Evolutionary conservation across 1,284 basidiomycete genomes (phyloP), one percentile per base, ranked within the genome.

Genomic region (Microbotryum scabiosae): DNA sequence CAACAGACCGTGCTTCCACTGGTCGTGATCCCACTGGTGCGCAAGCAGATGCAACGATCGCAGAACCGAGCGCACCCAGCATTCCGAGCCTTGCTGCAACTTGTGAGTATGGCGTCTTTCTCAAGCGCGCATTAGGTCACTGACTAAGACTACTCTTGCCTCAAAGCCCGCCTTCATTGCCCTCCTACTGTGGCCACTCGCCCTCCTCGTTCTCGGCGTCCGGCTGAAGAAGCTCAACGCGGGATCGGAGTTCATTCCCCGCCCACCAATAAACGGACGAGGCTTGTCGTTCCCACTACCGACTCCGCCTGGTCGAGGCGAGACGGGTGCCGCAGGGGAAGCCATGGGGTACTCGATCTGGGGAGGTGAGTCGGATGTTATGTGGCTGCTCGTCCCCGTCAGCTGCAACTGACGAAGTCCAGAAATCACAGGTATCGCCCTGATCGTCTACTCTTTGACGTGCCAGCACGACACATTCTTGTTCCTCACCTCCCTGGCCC

Each of bases 141-240:
- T 41, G 14, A 41, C 36, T 18, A 41, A 62, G 18, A 63, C 65
- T 1, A 5, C 63, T 71, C 36, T 55, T 71, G 28, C 30, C 25
- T 59, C 61, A 12, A 49, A 67, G n/a, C 67, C 72, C 1, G 57
- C 68, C 5, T 62, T 56, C 44, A 23, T 71, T 44, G 54, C 69
- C 12, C 59, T 69, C 20, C 41, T 64, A 1, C 56, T 70, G 9
- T 73, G 71, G 64, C 72, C 71, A 2, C 36, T 72, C 36, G 62
- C 69, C 20, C 68, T 73, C 45, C 59, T 69, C 49, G 65, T 73
- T 54, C 64, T 73, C 54, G 70, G 60, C 32, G 57, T 72, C 21
- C 69, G 71, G 5, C 59, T 73, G 36, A 65, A 69, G 54, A 62
- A 60, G 10, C 63, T 71, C 48, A 66, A 71, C 56, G 36, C 36